These are phyloP conservation scores for Vairimorpha apis DNA, from an alignment of 371 early-diverging fungal species.

Conservation along the genomic window DNA sequence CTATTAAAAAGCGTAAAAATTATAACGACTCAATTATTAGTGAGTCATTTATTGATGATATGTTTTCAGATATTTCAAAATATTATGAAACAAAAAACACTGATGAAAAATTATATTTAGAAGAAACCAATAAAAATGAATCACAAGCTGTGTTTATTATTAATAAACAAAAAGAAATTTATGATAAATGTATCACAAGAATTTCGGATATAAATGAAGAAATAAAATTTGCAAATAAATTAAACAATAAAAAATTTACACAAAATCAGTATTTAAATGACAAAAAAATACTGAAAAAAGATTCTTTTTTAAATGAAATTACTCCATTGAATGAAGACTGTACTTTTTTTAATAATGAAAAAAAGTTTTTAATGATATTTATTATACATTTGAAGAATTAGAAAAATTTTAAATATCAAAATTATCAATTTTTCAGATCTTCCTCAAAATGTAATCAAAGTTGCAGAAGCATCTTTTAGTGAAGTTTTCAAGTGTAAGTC, in stretches of 20 bases:
- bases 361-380: neutral
- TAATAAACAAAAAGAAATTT: neutral
- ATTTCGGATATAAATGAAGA: no score
- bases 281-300: no score
- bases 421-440: neutral
- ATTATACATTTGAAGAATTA: neutral
- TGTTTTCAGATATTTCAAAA: neutral
- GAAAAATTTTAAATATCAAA: neutral
- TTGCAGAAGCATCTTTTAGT: conserved; percentile 58
- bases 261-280: no score
- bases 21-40: neutral
- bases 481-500: conserved; percentile 46
- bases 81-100: neutral
- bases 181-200: neutral
- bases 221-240: no score
- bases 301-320: neutral
- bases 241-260: no score
- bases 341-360: neutral
- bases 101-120: neutral
- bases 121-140: neutral
- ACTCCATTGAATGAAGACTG: neutral
- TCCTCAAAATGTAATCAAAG: conserved; percentile 43
- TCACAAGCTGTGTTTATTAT: neutral
- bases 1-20: neutral
- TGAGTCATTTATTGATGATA: neutral